Evolutionary conservation across 352 stramenopile genomes (phyloP).

Genomic region (Phytophthora litchii): DNA sequence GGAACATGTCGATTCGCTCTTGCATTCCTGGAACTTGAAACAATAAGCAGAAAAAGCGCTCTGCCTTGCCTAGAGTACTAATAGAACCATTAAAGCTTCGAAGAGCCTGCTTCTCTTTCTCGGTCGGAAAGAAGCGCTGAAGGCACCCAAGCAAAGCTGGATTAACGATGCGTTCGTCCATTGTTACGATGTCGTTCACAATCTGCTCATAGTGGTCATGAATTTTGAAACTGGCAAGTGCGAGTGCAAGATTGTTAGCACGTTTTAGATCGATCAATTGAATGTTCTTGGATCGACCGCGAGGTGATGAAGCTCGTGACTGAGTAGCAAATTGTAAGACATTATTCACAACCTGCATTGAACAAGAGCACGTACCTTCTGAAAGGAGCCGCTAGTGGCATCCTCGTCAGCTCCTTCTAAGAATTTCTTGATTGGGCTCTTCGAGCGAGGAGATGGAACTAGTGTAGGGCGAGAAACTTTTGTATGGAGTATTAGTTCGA

Average conservation of each 20-base stretch:
- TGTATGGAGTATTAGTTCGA: slow-evolving; percentile 6
- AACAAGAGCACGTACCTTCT: slow-evolving; percentile 51
- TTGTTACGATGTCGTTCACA: slow-evolving; percentile 55
- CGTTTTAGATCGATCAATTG: slow-evolving; percentile 82
- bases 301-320: slow-evolving; percentile 71
- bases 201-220: slow-evolving; percentile 71
- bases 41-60: slow-evolving; percentile 73
- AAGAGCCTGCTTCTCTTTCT: slow-evolving; percentile 59
- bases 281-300: slow-evolving; percentile 75
- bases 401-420: slow-evolving; percentile 20
- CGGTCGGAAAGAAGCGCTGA: slow-evolving; percentile 78
- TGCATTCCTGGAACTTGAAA: slow-evolving; percentile 66
- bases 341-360: background rate
- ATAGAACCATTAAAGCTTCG: slow-evolving; percentile 49
- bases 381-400: slow-evolving; percentile 45
- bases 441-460: slow-evolving; percentile 56
- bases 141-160: slow-evolving; percentile 69
- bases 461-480: slow-evolving; percentile 55
- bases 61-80: slow-evolving; percentile 64
- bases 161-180: slow-evolving; percentile 66
- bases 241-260: slow-evolving; percentile 79
- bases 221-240: slow-evolving; percentile 81
- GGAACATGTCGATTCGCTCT: slow-evolving; percentile 72
- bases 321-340: slow-evolving; percentile 6
- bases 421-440: slow-evolving; percentile 37